Evolutionary conservation across 495 filamentous ascomycete genomes (phyloP).

Genomic region (Astrothelium macrocarpum): DNA sequence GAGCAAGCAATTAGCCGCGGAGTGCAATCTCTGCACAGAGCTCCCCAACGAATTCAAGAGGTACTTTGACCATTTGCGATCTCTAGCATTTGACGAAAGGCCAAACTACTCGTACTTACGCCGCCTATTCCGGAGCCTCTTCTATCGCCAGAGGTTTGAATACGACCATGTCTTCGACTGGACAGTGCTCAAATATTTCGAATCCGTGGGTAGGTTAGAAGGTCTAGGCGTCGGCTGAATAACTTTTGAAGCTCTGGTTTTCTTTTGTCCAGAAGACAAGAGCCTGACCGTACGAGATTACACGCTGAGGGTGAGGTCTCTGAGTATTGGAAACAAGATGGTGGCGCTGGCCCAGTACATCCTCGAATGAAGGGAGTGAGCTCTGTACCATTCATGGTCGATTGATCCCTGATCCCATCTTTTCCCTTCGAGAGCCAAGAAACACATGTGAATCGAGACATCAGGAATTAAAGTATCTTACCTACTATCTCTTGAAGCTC

Average conservation of each 20-base stretch:
- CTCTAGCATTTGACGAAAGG: slow-evolving; percentile 6
- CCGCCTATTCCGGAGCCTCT: slow-evolving; percentile 16
- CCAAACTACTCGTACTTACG: slow-evolving; percentile 17
- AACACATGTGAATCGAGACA: background rate
- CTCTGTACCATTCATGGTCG: background rate
- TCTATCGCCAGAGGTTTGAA: slow-evolving; percentile 14
- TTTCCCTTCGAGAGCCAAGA: background rate
- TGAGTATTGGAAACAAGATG: background rate
- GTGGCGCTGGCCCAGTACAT: background rate
- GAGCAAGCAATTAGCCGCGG: slow-evolving; percentile 13
- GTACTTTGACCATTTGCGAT: slow-evolving; percentile 21
- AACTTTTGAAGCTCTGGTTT: background rate
- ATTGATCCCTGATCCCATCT: background rate
- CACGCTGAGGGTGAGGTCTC: background rate
- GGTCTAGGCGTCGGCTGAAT: slow-evolving; percentile 1
- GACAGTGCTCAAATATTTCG: slow-evolving; percentile 16
- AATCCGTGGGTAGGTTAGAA: slow-evolving; percentile 1
- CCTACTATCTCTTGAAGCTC: no score
- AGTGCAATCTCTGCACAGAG: slow-evolving; percentile 12
- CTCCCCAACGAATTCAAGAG: slow-evolving; percentile 15
- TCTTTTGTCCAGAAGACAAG: background rate
- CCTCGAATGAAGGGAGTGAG: background rate
- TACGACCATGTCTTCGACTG: slow-evolving; percentile 25
- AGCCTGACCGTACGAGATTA: background rate
- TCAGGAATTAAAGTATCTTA: no score